Evolutionary conservation across 306 rosid species (phyloP).

Genomic region (Cucumis cinereus): DNA sequence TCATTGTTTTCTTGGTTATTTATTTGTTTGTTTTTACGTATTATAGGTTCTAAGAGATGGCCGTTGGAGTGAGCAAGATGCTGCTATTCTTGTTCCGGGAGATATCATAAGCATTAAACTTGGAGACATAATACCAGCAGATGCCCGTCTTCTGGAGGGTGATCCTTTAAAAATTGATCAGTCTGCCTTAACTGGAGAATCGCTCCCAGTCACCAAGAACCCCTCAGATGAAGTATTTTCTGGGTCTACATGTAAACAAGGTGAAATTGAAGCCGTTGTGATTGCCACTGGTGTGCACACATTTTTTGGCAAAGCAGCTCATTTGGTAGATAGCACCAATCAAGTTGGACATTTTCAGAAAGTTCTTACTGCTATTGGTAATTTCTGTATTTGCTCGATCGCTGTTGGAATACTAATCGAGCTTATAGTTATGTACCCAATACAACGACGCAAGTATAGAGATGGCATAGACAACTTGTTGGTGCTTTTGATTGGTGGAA

Average conservation of each 20-base stretch:
- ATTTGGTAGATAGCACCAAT: constrained; percentile 91
- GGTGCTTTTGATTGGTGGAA: constrained; percentile 95
- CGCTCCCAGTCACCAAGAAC: constrained; percentile 84
- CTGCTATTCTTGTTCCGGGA: constrained; percentile 91
- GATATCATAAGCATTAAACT: constrained; percentile 86
- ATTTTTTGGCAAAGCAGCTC: constrained; percentile 97
- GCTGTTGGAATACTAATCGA: constrained; percentile 72
- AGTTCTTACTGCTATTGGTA: constrained; percentile 95
- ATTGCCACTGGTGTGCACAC: constrained; percentile 99
- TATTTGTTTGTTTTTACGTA: constrained; percentile 1
- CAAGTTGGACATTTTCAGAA: constrained; percentile 99
- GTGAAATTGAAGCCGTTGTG: constrained; percentile 96
- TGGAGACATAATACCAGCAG: constrained; percentile 96
- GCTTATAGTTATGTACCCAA: constrained; percentile 87
- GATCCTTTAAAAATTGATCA: constrained; percentile 95
- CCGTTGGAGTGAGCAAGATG: constrained; percentile 90
- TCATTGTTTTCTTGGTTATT: not conserved
- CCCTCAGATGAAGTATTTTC: constrained; percentile 95
- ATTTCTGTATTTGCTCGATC: constrained; percentile 92
- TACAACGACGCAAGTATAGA: constrained; percentile 74
- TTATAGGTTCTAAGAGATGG: constrained; percentile 87
- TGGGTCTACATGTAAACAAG: constrained; percentile 95
- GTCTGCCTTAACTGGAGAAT: constrained; percentile 95
- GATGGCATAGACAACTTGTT: constrained; percentile 89
- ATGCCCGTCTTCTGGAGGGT: constrained; percentile 98